Evolutionary conservation across 2,329 filamentous ascomycete species (phyloP).

Genomic region (Magnaporthales sp.): DNA sequence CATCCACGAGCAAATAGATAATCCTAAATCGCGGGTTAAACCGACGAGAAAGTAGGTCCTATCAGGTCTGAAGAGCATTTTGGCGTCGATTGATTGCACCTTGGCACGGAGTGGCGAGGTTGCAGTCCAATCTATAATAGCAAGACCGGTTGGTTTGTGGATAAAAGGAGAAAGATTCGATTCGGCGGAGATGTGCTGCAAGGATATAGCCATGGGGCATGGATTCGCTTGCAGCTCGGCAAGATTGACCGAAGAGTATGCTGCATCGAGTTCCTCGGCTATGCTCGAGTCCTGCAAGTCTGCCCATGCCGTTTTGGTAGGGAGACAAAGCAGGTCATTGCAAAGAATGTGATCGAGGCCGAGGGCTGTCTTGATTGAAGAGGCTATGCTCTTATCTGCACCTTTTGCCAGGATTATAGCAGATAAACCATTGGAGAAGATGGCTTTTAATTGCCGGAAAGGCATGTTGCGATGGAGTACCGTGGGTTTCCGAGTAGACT

Average conservation of each 20-base stretch:
- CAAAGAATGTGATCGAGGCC: background rate
- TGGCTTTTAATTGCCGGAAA: background rate
- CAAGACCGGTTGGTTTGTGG: background rate
- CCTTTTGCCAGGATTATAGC: background rate
- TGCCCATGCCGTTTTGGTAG: too few relatives aligned
- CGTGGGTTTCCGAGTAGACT: too few relatives aligned
- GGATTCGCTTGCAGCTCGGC: too few relatives aligned
- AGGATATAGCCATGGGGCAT: background rate
- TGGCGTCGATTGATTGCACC: background rate
- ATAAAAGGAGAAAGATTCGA: too few relatives aligned
- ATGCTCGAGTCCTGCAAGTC: too few relatives aligned
- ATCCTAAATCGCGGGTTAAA: constrained; percentile 22
- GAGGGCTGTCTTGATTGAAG: background rate
- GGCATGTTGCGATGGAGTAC: background rate
- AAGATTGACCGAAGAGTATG: too few relatives aligned
- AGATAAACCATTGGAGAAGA: background rate
- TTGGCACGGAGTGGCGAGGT: background rate
- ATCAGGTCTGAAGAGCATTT: constrained; percentile 1
- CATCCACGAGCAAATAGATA: constrained; percentile 28
- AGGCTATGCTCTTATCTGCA: too few relatives aligned
- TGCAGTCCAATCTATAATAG: background rate
- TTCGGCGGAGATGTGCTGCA: background rate
- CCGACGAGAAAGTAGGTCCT: constrained; percentile 24
- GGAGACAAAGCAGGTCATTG: background rate
- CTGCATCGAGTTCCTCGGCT: too few relatives aligned